Evolutionary conservation across 1,284 basidiomycete species (phyloP).

Genomic region (Thecaphora thlaspeos): DNA sequence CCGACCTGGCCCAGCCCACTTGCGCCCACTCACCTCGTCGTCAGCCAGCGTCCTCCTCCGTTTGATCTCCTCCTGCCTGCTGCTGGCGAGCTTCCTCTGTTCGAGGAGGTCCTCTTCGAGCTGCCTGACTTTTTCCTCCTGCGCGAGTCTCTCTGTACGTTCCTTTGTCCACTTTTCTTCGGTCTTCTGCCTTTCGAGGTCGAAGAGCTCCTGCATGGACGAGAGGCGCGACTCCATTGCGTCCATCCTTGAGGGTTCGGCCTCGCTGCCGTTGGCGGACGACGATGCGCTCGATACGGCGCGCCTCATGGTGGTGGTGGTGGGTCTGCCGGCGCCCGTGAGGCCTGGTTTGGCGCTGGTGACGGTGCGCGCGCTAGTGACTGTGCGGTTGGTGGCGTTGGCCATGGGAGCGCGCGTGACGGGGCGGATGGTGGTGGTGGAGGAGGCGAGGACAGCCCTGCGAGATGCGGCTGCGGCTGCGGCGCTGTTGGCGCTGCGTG

Average conservation of each 20-base stretch:
- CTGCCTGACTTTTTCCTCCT: conserved; percentile 43
- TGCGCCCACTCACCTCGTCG: conserved; percentile 25
- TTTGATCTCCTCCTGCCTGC: conserved; percentile 34
- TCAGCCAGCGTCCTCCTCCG: conserved; percentile 35
- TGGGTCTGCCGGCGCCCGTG: conserved; percentile 6
- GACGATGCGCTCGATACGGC: conserved; percentile 30
- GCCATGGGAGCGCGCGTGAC: conserved; percentile 35
- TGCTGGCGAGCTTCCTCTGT: conserved; percentile 41
- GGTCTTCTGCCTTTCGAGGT: conserved; percentile 45
- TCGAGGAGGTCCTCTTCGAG: conserved; percentile 43
- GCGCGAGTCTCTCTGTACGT: conserved; percentile 32
- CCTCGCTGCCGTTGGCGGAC: conserved; percentile 14
- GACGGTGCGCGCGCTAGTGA: conserved; percentile 13
- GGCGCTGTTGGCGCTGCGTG: no score
- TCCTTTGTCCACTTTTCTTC: conserved; percentile 39
- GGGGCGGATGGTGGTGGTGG: conserved; percentile 11
- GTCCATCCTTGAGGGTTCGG: conserved; percentile 37
- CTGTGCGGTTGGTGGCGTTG: conserved; percentile 32
- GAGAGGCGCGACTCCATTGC: conserved; percentile 38
- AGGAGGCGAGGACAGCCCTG: conserved; percentile 8
- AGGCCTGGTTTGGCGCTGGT: conserved; percentile 11
- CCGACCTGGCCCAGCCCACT: neutral
- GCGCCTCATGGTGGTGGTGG: conserved; percentile 8
- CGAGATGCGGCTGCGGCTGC: conserved; percentile 7
- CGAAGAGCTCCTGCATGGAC: conserved; percentile 47